Percentiles rank a stretch among this genome's conserved stretches.
phyloP scores from a whole-genome alignment of 441 rosid genomes.

The Rhodomyrtus psidioides region DNA sequence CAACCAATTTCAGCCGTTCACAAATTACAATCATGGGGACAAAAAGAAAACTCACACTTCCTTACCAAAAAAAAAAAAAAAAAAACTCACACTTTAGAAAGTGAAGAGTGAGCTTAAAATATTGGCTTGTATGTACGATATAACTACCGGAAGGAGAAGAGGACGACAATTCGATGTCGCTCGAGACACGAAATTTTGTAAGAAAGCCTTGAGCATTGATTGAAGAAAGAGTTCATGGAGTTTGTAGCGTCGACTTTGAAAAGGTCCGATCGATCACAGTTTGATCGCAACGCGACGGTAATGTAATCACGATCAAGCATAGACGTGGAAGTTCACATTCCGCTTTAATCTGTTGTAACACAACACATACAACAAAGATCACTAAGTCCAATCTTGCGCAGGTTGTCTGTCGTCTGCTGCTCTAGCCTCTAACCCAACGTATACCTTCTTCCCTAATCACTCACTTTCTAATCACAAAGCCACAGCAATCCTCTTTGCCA shows the following conservation, averaged over 20 bases:
- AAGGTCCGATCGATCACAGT: rapidly evolving
- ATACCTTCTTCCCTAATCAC: not conserved
- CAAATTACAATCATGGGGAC: rapidly evolving
- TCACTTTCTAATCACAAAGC: not conserved
- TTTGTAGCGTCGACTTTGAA: not conserved
- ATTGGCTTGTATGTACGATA: too few species aligned
- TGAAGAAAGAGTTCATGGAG: not conserved
- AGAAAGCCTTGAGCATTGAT: not conserved
- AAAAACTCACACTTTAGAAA: not conserved
- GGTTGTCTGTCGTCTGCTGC: not conserved
- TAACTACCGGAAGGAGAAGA: too few species aligned
- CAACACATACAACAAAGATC: not conserved
- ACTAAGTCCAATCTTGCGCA: not conserved
- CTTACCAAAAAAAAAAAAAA: too few species aligned
- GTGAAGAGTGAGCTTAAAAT: too few species aligned
- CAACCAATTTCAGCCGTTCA: rapidly evolving
- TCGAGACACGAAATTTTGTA: not conserved
- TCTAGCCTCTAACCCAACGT: not conserved
- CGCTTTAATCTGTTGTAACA: not conserved
- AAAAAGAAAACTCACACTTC: not conserved
- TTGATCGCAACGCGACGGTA: rapidly evolving
- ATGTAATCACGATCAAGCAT: not conserved
- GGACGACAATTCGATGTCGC: not conserved
- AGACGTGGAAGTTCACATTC: not conserved
- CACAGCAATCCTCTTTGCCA: not conserved